Evolutionary conservation across 805 yeast genomes (phyloP).

Genomic region (Candida sphagnicola): DNA sequence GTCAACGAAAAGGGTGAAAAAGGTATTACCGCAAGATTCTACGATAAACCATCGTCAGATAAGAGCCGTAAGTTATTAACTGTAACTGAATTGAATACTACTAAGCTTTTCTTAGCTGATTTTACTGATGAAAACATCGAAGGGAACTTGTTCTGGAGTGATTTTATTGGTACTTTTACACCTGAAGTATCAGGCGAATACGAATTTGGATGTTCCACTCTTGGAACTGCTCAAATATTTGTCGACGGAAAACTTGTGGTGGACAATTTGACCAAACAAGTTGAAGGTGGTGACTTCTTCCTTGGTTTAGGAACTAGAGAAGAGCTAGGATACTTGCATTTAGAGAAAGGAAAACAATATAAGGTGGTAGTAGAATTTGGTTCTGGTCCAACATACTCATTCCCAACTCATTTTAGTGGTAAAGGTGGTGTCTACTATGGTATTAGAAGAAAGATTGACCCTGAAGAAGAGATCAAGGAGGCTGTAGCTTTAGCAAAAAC

Average conservation of each 20-base stretch:
- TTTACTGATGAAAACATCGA: slow-evolving; percentile 15
- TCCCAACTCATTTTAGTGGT: slow-evolving; percentile 9
- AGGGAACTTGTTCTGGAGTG: slow-evolving; percentile 35
- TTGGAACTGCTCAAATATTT: slow-evolving; percentile 55
- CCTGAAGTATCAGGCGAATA: slow-evolving; percentile 48
- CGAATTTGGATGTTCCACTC: slow-evolving; percentile 47
- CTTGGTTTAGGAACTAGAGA: slow-evolving; percentile 43
- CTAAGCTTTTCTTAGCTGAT: slow-evolving; percentile 18
- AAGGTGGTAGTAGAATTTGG: slow-evolving; percentile 48
- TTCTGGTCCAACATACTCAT: slow-evolving; percentile 24
- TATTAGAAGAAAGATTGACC: slow-evolving; percentile 16
- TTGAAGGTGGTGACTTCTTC: slow-evolving; percentile 46
- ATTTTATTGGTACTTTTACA: slow-evolving; percentile 37
- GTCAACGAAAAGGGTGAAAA: slow-evolving; percentile 18
- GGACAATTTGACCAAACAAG: slow-evolving; percentile 54
- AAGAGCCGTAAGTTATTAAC: slow-evolving; percentile 14
- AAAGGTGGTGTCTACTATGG: slow-evolving; percentile 23
- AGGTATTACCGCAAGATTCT: slow-evolving; percentile 18
- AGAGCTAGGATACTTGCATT: slow-evolving; percentile 34
- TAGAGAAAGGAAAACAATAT: slow-evolving; percentile 44
- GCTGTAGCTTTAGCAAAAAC: slow-evolving; percentile 23
- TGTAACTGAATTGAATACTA: slow-evolving; percentile 13
- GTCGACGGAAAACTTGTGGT: slow-evolving; percentile 49
- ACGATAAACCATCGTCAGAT: slow-evolving; percentile 11
- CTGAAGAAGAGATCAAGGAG: slow-evolving; percentile 19